phyloP scores from a whole-genome alignment of 441 rosid species.

The California macrophylla region DNA sequence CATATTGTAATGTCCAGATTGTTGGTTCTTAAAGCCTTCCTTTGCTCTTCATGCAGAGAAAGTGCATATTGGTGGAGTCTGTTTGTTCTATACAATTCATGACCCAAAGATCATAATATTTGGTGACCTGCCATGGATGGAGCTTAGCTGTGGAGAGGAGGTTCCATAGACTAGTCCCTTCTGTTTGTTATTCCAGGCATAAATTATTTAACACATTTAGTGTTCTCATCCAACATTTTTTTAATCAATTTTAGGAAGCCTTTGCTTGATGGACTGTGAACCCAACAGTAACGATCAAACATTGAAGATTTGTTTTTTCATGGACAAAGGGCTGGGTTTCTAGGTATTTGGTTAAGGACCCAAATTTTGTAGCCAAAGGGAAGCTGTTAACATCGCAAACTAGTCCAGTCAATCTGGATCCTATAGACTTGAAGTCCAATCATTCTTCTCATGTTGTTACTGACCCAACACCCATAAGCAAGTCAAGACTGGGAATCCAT shows the following conservation, averaged over 20 bases:
- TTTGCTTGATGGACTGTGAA: conserved; percentile 60
- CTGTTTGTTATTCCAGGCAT: neutral
- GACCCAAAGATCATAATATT: conserved; percentile 22
- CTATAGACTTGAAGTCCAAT: conserved; percentile 60
- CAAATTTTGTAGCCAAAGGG: conserved; percentile 15
- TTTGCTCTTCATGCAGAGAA: conserved; percentile 9
- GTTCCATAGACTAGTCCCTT: conserved; percentile 27
- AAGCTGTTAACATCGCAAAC: conserved; percentile 10
- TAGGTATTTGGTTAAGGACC: conserved; percentile 12
- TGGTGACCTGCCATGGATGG: conserved; percentile 32
- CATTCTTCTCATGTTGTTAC: conserved; percentile 57
- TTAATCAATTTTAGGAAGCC: conserved; percentile 36
- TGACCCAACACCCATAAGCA: conserved; percentile 46
- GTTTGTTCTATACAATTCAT: neutral
- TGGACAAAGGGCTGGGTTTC: conserved; percentile 74
- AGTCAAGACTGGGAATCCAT: conserved; percentile 46
- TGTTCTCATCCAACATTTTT: neutral
- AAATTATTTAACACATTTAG: neutral
- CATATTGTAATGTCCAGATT: neutral
- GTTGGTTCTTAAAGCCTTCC: neutral
- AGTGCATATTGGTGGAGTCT: conserved; percentile 8
- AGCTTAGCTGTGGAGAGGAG: conserved; percentile 43
- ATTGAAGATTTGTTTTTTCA: conserved; percentile 85
- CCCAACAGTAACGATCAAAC: conserved; percentile 74
- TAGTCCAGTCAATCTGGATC: conserved; percentile 13